Evolutionary conservation across 2,329 filamentous ascomycete species (phyloP).

Genomic region (Lasiodiplodia citricola): DNA sequence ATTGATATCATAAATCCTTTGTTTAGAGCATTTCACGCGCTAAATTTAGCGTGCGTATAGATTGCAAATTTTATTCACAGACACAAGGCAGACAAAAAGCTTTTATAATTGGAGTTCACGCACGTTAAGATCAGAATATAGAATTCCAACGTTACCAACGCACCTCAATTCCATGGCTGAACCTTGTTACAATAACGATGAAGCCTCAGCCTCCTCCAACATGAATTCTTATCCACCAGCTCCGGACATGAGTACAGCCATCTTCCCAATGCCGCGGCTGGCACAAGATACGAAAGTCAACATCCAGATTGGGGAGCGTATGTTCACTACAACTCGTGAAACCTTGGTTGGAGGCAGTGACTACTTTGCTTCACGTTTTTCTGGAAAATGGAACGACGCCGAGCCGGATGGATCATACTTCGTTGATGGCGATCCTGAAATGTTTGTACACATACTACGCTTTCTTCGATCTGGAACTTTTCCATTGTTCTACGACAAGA

Average conservation of each 20-base stretch:
- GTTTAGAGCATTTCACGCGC: too few relatives aligned
- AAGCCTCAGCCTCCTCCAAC: neutral
- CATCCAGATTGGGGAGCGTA: neutral
- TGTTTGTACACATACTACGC: constrained; percentile 44
- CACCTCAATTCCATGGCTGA: neutral
- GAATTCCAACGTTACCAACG: neutral
- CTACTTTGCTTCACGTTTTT: constrained; percentile 35
- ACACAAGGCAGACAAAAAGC: too few relatives aligned
- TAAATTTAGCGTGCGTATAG: too few relatives aligned
- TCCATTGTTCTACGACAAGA: constrained; percentile 43
- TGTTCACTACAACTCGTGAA: constrained; percentile 31
- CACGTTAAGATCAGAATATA: neutral
- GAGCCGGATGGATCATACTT: constrained; percentile 42
- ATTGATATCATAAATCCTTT: too few relatives aligned
- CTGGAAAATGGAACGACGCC: constrained; percentile 32
- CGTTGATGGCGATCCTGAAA: constrained; percentile 42
- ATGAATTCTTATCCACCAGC: neutral
- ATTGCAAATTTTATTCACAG: too few relatives aligned
- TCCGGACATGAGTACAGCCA: neutral
- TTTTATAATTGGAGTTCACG: too few relatives aligned
- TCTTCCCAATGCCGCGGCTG: neutral
- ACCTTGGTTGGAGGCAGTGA: constrained; percentile 33
- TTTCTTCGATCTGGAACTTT: constrained; percentile 42
- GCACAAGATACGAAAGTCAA: neutral
- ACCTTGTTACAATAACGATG: neutral